Percentiles rank a stretch among this genome's conserved stretches.
Evolutionary conservation across 164 flowering plant genomes (phyloP).

Genomic region (Macadamia integrifolia): DNA sequence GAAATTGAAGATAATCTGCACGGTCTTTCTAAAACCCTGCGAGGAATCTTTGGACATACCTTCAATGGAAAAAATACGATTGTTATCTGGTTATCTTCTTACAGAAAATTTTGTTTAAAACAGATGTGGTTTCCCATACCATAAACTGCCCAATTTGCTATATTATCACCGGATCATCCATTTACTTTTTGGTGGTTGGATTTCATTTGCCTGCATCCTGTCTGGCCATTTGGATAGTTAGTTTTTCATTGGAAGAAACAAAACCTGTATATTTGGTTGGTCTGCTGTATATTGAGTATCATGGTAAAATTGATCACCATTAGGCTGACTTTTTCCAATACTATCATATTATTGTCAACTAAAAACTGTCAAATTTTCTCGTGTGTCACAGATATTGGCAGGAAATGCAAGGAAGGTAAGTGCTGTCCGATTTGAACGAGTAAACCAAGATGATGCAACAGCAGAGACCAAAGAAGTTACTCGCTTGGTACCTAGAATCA

Average conservation of each 20-base stretch:
- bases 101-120: background rate
- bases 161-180: background rate
- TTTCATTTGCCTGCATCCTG: no score
- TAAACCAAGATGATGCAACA: slow-evolving; percentile 35
- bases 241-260: no score
- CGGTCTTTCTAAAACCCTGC: background rate
- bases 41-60: background rate
- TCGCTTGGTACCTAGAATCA: slow-evolving; percentile 61
- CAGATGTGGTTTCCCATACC: background rate
- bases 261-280: no score
- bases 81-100: background rate
- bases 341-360: no score
- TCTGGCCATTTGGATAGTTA: no score
- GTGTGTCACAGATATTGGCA: slow-evolving; percentile 72
- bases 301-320: no score
- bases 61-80: background rate
- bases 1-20: no score
- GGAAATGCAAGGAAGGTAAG: slow-evolving; percentile 97
- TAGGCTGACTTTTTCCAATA: no score
- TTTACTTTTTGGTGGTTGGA: no score
- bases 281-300: no score
- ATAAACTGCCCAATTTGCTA: background rate
- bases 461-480: slow-evolving; percentile 53
- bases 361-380: background rate
- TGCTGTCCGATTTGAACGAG: slow-evolving; percentile 74